These are phyloP conservation scores for Lachnellula suecica DNA, from an alignment of 2,329 filamentous ascomycete species.

Conservation along the genomic window DNA sequence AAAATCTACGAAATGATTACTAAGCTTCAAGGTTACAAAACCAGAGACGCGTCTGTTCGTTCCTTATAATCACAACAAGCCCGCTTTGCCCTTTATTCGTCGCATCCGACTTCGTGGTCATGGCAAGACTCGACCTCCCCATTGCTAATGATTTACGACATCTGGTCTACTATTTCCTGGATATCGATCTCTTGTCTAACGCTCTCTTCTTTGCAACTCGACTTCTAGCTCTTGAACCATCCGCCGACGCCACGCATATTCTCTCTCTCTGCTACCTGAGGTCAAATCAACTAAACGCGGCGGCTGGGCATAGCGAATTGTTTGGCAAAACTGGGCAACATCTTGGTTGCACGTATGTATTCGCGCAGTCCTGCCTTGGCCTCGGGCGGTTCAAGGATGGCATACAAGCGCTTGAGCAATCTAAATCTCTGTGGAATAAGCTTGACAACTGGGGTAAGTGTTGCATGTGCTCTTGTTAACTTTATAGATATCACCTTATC, in stretches of 20 bases:
- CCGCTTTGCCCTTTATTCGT: no score
- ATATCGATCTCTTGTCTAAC: neutral
- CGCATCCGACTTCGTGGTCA: no score
- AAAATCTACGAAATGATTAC: no score
- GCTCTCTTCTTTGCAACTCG: neutral
- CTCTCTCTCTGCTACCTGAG: conserved; percentile 2
- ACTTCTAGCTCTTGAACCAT: neutral
- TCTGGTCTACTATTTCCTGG: neutral
- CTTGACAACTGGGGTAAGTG: neutral
- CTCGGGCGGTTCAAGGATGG: conserved; percentile 1
- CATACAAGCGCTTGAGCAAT: conserved; percentile 1
- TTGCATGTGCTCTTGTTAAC: neutral
- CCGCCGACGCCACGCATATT: neutral
- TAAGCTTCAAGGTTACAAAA: no score
- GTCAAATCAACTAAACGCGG: neutral
- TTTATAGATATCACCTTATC: neutral
- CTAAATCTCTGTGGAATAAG: neutral
- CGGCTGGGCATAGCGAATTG: neutral
- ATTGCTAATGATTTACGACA: neutral
- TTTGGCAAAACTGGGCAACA: conserved; percentile 1
- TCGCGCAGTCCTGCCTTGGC: neutral
- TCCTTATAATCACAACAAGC: no score
- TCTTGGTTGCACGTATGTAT: conserved; percentile 2
- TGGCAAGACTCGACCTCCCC: neutral
- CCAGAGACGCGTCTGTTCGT: no score